Evolutionary conservation across 371 early-diverging fungal genomes (phyloP), one percentile per base, ranked within the genome.

Genomic region (Mucor velutinosus): DNA sequence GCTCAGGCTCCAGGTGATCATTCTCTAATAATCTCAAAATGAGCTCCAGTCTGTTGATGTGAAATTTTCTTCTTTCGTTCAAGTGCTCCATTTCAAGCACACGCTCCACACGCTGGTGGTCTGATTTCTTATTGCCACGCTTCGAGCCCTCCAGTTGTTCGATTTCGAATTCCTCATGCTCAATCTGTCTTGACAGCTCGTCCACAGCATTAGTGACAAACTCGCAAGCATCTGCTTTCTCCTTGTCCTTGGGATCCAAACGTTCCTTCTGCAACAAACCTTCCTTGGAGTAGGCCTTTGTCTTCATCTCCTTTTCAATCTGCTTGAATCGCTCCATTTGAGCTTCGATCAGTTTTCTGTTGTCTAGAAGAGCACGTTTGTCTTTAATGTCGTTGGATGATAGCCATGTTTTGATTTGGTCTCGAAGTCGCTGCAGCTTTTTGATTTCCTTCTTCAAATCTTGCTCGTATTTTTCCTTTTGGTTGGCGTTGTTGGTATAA

Each of bases 261-360:
- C 91, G 92, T 60, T 87, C 87, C 45, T 90, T 86, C 69, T 89
- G 89, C 65, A 83, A 72, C 35, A 99, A 79, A 17, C 99, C 99
- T 74, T 97, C 99, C 78, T 96, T 94, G 15, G 97, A 97, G 74
- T 88, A 99, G 2, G 97, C 97, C 77, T 99, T 99, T 62, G 97
- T 97, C 79, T 99, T 99, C 88, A 99, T 95, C 78, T 98, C 99
- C 76, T 94, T 95, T 77, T 99, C 99, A 58, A 89, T 87, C 3
- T 95, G 95, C 83, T 99, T 99, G 86, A 99, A 99, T 70, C 88
- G 87, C 74, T 99, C 99, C 99, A 99, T 99, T 89, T 97, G 95
- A 87, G 92, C 80, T 76, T 99, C 99, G 66, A 99, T 97, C 23
- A 95, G 87, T 71, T 94, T 93, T 70, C 98, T 84, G 67, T 94